Conservation (phyloP, 306 rosid genomes). For the Castanea sativa region DNA sequence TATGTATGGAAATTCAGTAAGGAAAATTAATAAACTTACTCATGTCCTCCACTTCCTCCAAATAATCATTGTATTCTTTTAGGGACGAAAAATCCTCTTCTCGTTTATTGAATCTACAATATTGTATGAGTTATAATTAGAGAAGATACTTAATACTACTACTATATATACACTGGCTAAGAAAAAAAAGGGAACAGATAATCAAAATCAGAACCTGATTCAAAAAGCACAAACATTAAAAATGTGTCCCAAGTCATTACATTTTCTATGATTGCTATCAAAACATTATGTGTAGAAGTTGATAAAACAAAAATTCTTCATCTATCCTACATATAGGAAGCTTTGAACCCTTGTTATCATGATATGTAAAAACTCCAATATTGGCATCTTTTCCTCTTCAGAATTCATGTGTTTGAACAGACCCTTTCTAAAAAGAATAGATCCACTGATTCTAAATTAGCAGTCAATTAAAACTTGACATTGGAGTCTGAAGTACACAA, state of each 20-base stretch:
- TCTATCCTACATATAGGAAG: neutral
- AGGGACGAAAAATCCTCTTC: constrained; percentile 81
- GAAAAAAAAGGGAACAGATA: neutral
- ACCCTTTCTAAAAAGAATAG: neutral
- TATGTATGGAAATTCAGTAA: constrained; percentile 6
- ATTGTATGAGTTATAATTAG: neutral
- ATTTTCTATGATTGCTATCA: neutral
- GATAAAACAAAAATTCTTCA: neutral
- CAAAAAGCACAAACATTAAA: neutral
- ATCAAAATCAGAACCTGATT: neutral
- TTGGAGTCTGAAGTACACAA: neutral
- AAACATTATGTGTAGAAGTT: neutral
- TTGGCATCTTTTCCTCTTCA: neutral
- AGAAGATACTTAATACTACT: neutral
- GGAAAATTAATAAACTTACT: constrained; percentile 41
- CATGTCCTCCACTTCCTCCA: constrained; percentile 97
- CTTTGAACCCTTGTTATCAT: neutral
- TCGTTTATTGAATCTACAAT: constrained; percentile 73
- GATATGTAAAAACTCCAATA: neutral
- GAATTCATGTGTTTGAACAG: neutral
- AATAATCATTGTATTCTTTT: constrained; percentile 84
- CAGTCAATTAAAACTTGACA: neutral
- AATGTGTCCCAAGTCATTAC: neutral
- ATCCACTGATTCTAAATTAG: neutral
- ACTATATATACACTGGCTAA: neutral